Evolutionary conservation across 2,329 filamentous ascomycete genomes (phyloP), one percentile per base, ranked within the genome.

Genomic region (Eutypa lata): DNA sequence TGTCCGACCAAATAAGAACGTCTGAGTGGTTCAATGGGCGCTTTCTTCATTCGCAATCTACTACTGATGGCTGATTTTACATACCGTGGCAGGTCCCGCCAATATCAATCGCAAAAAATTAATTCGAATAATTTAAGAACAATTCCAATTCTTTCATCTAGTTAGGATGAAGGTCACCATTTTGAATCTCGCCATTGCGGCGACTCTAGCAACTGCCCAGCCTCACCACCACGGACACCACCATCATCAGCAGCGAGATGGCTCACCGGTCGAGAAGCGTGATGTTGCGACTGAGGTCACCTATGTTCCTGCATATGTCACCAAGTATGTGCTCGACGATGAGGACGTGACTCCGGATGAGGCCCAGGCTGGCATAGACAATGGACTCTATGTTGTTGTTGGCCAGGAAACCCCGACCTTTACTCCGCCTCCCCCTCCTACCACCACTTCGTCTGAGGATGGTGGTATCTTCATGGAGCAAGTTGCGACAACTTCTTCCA

Each of bases 271-370:
- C 48, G 75, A 80, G 66, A 77, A 75, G 71, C 77, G 76, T 53
- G 68, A 74, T 35, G 73, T 76, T 47, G 75, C 80, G 52, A 75
- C 73, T 11, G 5, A n/a, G 14, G 42, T 45, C 53, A 80, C 83
- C 50, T 78, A 80, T 51, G 79, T 86, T 48, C 75, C 79, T 42
- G 79, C 86, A 31, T 86, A 83, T 49, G 81, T 86, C 61, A 83
- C 86, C 52, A 80, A 87, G 52, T 97, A 92, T 73, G 79, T 87
- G 67, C 75, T 92, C 50, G 82, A 88, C 55, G 87, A 86, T 55
- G 62, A 84, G 65, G 57, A 74, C 33, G 79, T 96, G 61, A 75
- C 77, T 50, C 72, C 80, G 55, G 71, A 80, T 0, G 81, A 91
- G 55, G 91, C 91, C 50, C 80, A 87, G 73, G 68, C 82, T 51